A percentile compares a stretch with the other conserved stretches of the same genome.
Conservation (phyloP, 495 filamentous ascomycete genomes). For the Hypoxylon fragiforme region DNA sequence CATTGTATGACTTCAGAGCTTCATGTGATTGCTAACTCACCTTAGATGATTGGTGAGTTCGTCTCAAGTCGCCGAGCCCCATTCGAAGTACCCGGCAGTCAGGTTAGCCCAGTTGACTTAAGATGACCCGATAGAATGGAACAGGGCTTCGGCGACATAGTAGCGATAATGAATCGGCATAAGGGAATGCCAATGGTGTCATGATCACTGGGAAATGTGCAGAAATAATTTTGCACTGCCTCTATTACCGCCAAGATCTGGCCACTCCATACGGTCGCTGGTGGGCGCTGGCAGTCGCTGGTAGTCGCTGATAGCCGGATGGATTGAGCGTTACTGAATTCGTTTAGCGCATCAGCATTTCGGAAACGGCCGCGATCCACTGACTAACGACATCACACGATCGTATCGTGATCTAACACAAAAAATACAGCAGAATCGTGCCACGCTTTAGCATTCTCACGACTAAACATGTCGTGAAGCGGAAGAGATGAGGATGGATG, state of each 20-base stretch:
- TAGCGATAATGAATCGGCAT: constrained; percentile 31
- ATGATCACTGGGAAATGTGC: constrained; percentile 7
- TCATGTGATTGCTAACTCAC: not conserved
- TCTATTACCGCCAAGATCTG: constrained; percentile 22
- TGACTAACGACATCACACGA: constrained; percentile 23
- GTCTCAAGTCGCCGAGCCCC: constrained; percentile 9
- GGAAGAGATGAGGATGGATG: constrained; percentile 1
- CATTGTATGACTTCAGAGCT: not conserved
- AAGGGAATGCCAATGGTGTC: constrained; percentile 12
- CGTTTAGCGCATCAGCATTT: constrained; percentile 25
- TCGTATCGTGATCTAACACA: constrained; percentile 21
- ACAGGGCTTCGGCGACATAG: constrained; percentile 24
- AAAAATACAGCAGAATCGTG: constrained; percentile 17
- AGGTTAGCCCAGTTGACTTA: not conserved
- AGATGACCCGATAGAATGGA: constrained; percentile 12
- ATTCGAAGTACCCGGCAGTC: too few species aligned
- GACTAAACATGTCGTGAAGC: constrained; percentile 25
- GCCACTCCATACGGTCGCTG: constrained; percentile 15
- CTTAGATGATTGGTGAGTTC: not conserved
- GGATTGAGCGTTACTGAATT: constrained; percentile 24
- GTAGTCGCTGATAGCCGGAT: constrained; percentile 2
- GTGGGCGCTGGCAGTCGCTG: too few species aligned
- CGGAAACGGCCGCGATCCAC: constrained; percentile 23
- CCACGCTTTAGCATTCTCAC: constrained; percentile 12
- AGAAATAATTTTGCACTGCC: constrained; percentile 19